Percentiles rank a stretch among this genome's conserved stretches.
phyloP scores from a whole-genome alignment of 495 filamentous ascomycete genomes.

The Penicillium paradoxum region DNA sequence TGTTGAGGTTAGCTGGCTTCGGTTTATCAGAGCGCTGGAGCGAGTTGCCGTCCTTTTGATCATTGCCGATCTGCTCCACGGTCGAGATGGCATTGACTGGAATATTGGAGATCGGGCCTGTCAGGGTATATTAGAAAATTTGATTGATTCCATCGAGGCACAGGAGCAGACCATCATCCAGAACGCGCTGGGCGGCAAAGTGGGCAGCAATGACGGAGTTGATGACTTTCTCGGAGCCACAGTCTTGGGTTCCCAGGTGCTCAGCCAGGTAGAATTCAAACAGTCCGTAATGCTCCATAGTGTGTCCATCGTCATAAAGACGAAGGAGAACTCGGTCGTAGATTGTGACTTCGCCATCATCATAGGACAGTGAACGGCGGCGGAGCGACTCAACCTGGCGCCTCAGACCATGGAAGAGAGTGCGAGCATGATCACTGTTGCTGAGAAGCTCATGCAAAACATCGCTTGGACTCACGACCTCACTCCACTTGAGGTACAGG shows the following conservation, averaged over 20 bases:
- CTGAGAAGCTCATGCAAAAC: slow-evolving; percentile 22
- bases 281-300: slow-evolving; percentile 23
- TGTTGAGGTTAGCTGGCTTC: slow-evolving; percentile 14
- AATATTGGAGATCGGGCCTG: not conserved
- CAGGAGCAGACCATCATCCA: slow-evolving; percentile 4
- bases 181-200: slow-evolving; percentile 7
- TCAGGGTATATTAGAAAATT: not conserved
- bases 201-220: slow-evolving; percentile 3
- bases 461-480: slow-evolving; percentile 14
- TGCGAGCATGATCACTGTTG: slow-evolving; percentile 7
- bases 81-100: not conserved
- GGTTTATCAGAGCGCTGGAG: not conserved
- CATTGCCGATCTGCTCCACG: not conserved
- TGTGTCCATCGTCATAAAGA: slow-evolving; percentile 27
- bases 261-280: slow-evolving; percentile 39
- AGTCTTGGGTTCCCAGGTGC: slow-evolving; percentile 29
- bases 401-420: slow-evolving; percentile 26
- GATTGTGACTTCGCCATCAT: slow-evolving; percentile 38
- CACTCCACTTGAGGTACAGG: slow-evolving; percentile 22
- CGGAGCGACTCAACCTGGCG: slow-evolving; percentile 29
- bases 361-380: slow-evolving; percentile 31
- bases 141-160: not conserved
- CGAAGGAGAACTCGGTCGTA: slow-evolving; percentile 36
- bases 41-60: not conserved
- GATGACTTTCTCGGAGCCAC: not conserved